A percentile compares a stretch with the other conserved stretches of the same genome.
Evolutionary conservation across 2,329 filamentous ascomycete genomes (phyloP).

Genomic region (Colletotrichum trifolii): DNA sequence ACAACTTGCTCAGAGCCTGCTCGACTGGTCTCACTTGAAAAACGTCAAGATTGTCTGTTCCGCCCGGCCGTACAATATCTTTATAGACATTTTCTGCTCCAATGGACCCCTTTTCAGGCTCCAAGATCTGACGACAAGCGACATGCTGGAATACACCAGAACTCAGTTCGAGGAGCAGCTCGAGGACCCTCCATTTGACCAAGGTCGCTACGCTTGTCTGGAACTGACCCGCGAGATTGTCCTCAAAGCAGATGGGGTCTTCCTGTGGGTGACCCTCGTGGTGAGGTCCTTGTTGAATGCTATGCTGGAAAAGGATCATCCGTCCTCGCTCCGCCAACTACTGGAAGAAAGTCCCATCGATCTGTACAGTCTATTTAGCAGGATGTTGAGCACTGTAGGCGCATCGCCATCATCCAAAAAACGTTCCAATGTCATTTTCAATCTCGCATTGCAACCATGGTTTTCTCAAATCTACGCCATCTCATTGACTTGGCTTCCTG

Average conservation of each 20-base stretch:
- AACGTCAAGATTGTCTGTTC: slow-evolving; percentile 20
- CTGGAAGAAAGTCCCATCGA: background rate
- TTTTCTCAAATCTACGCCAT: background rate
- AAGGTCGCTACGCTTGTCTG: background rate
- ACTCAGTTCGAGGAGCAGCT: slow-evolving; percentile 1
- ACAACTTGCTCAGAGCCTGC: slow-evolving; percentile 1
- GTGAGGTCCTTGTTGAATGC: slow-evolving; percentile 5
- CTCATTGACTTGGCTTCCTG: background rate
- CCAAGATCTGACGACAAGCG: slow-evolving; percentile 9
- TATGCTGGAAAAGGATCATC: background rate
- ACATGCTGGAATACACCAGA: slow-evolving; percentile 1
- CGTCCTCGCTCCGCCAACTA: background rate
- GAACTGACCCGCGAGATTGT: background rate
- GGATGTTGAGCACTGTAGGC: slow-evolving; percentile 3
- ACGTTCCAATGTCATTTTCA: background rate
- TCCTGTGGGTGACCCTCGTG: slow-evolving; percentile 14
- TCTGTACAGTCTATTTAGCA: slow-evolving; percentile 1
- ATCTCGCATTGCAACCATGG: background rate
- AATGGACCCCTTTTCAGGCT: background rate
- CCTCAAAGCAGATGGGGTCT: slow-evolving; percentile 1
- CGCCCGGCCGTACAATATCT: slow-evolving; percentile 14
- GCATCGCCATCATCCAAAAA: background rate
- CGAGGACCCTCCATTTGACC: background rate
- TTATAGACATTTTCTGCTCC: slow-evolving; percentile 2
- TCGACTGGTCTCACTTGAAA: background rate